Conservation (phyloP, 2,329 filamentous ascomycete species). For the Kalmusia sp. region DNA sequence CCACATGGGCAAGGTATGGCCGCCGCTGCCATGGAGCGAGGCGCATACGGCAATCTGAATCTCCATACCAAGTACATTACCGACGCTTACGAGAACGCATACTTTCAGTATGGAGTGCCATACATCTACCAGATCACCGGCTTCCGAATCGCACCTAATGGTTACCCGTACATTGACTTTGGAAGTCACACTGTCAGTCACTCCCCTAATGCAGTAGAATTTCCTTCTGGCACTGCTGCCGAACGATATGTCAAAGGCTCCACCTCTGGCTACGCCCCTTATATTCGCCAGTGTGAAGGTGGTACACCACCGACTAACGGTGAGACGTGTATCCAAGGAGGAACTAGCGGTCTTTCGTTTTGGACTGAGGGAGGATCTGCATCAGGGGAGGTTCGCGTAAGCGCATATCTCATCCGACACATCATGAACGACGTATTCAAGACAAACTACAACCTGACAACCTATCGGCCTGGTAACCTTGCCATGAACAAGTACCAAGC, state of each 20-base stretch:
- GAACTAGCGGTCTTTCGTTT: constrained; percentile 13
- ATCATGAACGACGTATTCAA: constrained; percentile 3
- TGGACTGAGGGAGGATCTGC: constrained; percentile 9
- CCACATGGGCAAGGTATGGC: constrained; percentile 14
- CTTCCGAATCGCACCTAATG: constrained; percentile 4
- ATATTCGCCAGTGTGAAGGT: constrained; percentile 9
- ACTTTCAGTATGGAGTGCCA: constrained; percentile 12
- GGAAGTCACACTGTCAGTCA: constrained; percentile 13
- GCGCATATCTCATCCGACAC: constrained; percentile 8
- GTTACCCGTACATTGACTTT: constrained; percentile 11
- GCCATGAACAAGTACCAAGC: constrained; percentile 13
- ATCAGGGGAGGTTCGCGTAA: constrained; percentile 9
- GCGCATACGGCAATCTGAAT: constrained; percentile 9
- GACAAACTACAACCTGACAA: constrained; percentile 12
- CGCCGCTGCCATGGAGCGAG: constrained; percentile 10
- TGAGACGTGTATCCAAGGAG: constrained; percentile 3
- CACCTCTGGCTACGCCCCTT: constrained; percentile 2
- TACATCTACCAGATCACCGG: constrained; percentile 14
- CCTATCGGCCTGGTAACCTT: constrained; percentile 12
- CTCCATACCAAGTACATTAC: constrained; percentile 13
- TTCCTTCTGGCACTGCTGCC: constrained; percentile 3
- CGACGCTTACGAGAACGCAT: constrained; percentile 11
- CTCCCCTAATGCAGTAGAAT: constrained; percentile 11
- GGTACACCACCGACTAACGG: constrained; percentile 9
- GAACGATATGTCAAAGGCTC: constrained; percentile 5